Conservation (phyloP, 176 grass and related monocot genomes). For the Calamus simplicifolius region DNA sequence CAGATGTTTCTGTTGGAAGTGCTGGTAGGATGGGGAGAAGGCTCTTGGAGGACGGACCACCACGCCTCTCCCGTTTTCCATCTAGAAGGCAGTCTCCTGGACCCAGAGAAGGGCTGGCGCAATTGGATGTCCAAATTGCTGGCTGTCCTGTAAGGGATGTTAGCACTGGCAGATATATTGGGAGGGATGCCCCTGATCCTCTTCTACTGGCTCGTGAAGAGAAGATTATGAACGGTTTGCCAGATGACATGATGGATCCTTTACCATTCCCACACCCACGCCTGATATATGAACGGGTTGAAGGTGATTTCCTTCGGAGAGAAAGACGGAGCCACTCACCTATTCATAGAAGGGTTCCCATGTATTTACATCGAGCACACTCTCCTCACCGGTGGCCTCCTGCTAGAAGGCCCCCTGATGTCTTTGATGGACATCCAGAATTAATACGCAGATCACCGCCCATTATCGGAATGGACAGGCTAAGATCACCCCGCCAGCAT, state of each 20-base stretch:
- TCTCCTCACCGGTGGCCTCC: conserved; percentile 22
- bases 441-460: neutral
- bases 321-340: conserved; percentile 25
- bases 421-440: conserved; percentile 18
- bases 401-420: conserved; percentile 3
- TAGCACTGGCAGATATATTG: conserved; percentile 10
- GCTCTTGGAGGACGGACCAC: neutral
- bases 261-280: conserved; percentile 17
- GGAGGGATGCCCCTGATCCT: conserved; percentile 2
- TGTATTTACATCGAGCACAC: neutral
- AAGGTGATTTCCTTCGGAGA: conserved; percentile 9
- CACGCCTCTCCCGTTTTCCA: conserved; percentile 12
- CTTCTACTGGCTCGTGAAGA: neutral
- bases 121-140: too few relatives aligned
- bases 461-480: neutral
- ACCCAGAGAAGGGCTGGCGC: too few relatives aligned
- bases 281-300: conserved; percentile 23
- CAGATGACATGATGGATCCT: conserved; percentile 12
- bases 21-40: neutral
- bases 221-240: neutral
- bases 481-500: conserved; percentile 10
- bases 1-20: conserved; percentile 14
- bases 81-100: conserved; percentile 8
- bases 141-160: neutral
- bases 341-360: conserved; percentile 2